phyloP scores from a whole-genome alignment of 768 basidiomycete species.

The Chlorophyllum brunneum region DNA sequence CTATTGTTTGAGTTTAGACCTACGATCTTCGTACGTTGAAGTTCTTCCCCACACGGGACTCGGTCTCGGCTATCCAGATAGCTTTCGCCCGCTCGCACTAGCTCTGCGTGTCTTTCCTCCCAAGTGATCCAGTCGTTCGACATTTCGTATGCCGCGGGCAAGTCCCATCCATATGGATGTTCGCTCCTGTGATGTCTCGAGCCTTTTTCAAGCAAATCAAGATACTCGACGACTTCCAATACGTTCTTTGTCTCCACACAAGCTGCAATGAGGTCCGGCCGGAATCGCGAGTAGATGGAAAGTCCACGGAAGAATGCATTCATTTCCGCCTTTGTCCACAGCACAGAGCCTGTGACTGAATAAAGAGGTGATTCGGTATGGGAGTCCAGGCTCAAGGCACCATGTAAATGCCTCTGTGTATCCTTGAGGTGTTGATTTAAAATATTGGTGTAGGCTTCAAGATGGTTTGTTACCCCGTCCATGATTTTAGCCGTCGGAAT shows the following conservation, averaged over 20 bases:
- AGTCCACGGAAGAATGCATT: conserved; percentile 69
- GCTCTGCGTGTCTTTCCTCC: conserved; percentile 42
- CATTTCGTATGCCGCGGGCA: conserved; percentile 62
- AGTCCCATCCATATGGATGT: conserved; percentile 61
- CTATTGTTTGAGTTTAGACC: too few species aligned
- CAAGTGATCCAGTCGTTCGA: conserved; percentile 43
- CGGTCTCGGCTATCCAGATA: background rate
- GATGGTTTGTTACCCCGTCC: background rate
- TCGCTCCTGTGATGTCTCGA: conserved; percentile 4
- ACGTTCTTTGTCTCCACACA: conserved; percentile 62
- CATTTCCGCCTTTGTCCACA: conserved; percentile 69
- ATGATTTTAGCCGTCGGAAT: too few species aligned
- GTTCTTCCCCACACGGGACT: background rate
- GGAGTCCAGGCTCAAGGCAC: background rate
- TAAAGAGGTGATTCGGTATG: background rate
- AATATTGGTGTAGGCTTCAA: background rate
- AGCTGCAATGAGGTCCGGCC: conserved; percentile 74
- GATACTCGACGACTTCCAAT: conserved; percentile 65
- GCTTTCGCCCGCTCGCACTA: conserved; percentile 15
- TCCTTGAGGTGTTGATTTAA: conserved; percentile 1
- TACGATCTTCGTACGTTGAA: too few species aligned
- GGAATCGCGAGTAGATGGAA: conserved; percentile 61
- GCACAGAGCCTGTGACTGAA: conserved; percentile 22
- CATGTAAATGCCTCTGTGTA: background rate
- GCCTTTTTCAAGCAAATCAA: conserved; percentile 48